These are phyloP conservation scores for Combretum micranthum DNA, from an alignment of 345 rosid species.

Conservation along the genomic window DNA sequence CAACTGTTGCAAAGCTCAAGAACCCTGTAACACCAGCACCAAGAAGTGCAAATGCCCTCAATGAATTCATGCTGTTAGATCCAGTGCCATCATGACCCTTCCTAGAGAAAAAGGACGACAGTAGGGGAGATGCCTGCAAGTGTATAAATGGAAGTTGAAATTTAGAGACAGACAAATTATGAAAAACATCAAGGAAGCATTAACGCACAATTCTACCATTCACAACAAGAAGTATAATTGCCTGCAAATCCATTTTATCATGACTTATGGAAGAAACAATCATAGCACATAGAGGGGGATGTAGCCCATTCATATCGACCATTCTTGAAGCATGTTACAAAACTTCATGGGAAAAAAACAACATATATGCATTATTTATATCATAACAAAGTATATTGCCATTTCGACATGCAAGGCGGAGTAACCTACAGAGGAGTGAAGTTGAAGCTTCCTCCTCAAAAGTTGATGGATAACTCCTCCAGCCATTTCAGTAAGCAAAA, in stretches of 20 bases:
- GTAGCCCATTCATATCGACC: no score
- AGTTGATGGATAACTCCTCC: conserved; percentile 91
- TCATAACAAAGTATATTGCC: no score
- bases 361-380: no score
- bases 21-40: conserved; percentile 93
- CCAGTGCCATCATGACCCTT: conserved; percentile 57
- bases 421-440: conserved; percentile 50
- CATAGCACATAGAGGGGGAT: no score
- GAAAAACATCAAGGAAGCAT: neutral
- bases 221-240: no score
- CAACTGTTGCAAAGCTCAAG: conserved; percentile 64
- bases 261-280: no score
- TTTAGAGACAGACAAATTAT: neutral
- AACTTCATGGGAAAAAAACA: no score
- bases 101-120: conserved; percentile 57
- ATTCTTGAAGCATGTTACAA: no score
- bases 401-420: no score
- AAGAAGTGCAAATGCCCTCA: conserved; percentile 54
- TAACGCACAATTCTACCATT: neutral
- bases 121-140: conserved; percentile 50
- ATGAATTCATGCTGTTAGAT: conserved; percentile 44
- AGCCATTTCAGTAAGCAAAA: conserved; percentile 42
- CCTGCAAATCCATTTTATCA: no score
- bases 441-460: conserved; percentile 72
- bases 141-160: neutral